These are phyloP conservation scores for Metahyphopichia silvanorum DNA, from an alignment of 805 yeast genomes.

Conservation along the genomic window DNA sequence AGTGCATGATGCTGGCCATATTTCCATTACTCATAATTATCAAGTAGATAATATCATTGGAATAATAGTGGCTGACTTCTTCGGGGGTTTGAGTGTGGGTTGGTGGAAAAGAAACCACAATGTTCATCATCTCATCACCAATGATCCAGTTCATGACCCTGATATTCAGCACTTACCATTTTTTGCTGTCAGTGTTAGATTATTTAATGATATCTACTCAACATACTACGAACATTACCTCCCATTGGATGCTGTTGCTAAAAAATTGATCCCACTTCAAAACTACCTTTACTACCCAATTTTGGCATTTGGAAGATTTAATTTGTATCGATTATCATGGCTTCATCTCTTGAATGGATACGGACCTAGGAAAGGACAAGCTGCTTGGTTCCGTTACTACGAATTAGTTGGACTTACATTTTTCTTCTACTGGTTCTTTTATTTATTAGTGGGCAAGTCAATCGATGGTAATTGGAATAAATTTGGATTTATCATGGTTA, in stretches of 20 bases:
- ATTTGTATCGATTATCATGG: slow-evolving; percentile 81
- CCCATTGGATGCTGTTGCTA: slow-evolving; percentile 66
- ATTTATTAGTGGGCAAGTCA: slow-evolving; percentile 49
- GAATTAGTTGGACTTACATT: slow-evolving; percentile 68
- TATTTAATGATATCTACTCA: slow-evolving; percentile 69
- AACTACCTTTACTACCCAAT: slow-evolving; percentile 73
- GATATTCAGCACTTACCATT: slow-evolving; percentile 92
- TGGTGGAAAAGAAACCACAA: slow-evolving; percentile 97
- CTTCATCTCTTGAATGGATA: slow-evolving; percentile 66
- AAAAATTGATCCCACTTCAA: slow-evolving; percentile 58
- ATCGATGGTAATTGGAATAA: slow-evolving; percentile 54
- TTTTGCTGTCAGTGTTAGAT: slow-evolving; percentile 75
- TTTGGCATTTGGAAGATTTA: slow-evolving; percentile 79
- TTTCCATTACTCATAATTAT: slow-evolving; percentile 77
- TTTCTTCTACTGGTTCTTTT: slow-evolving; percentile 82
- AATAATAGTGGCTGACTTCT: slow-evolving; percentile 66
- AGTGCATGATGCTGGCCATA: slow-evolving; percentile 90
- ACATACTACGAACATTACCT: slow-evolving; percentile 72
- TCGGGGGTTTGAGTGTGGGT: slow-evolving; percentile 86
- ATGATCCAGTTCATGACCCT: slow-evolving; percentile 92
- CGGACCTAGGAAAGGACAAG: slow-evolving; percentile 79
- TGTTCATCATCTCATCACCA: slow-evolving; percentile 89
- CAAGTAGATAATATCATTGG: slow-evolving; percentile 74
- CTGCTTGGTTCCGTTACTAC: slow-evolving; percentile 81
- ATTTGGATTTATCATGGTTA: slow-evolving; percentile 60